These are phyloP conservation scores for Calocybe cyanea DNA, from an alignment of 768 basidiomycete species.

Conservation along the genomic window DNA sequence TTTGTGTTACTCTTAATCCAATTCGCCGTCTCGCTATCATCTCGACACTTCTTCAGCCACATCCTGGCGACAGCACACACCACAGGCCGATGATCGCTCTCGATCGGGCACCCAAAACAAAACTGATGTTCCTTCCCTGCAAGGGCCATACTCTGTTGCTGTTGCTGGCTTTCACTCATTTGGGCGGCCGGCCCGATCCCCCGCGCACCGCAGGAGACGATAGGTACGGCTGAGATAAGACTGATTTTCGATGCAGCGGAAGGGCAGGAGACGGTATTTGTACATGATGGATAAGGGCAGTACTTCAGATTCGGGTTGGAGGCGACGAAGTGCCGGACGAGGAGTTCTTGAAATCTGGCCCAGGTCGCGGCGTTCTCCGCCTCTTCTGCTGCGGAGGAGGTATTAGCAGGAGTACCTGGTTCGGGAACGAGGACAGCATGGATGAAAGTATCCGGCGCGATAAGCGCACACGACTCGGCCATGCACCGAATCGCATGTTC, in stretches of 20 bases:
- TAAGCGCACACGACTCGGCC: slow-evolving; percentile 70
- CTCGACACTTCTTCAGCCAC: slow-evolving; percentile 97
- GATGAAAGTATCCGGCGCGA: slow-evolving; percentile 63
- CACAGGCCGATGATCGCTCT: slow-evolving; percentile 88
- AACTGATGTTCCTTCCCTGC: slow-evolving; percentile 65
- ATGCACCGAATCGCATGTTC: slow-evolving; percentile 75
- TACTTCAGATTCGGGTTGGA: slow-evolving; percentile 83
- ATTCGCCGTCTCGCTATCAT: slow-evolving; percentile 97
- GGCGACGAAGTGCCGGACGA: slow-evolving; percentile 86
- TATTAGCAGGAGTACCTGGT: slow-evolving; percentile 21
- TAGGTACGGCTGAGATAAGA: slow-evolving; percentile 80
- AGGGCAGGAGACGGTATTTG: slow-evolving; percentile 88
- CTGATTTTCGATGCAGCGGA: slow-evolving; percentile 73
- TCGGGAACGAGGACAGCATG: slow-evolving; percentile 43
- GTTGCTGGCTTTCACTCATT: slow-evolving; percentile 28
- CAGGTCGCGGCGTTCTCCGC: slow-evolving; percentile 48
- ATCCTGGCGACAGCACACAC: slow-evolving; percentile 84
- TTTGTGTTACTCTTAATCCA: slow-evolving; percentile 99
- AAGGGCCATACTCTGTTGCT: slow-evolving; percentile 19
- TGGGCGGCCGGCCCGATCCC: slow-evolving; percentile 34
- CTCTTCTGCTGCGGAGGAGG: slow-evolving; percentile 21
- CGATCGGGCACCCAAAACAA: slow-evolving; percentile 92
- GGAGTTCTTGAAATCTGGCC: slow-evolving; percentile 79
- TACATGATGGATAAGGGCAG: slow-evolving; percentile 94
- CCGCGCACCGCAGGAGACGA: slow-evolving; percentile 76